Conservation (phyloP, 108 stramenopile genomes). For the Cylindrotheca closterium region DNA sequence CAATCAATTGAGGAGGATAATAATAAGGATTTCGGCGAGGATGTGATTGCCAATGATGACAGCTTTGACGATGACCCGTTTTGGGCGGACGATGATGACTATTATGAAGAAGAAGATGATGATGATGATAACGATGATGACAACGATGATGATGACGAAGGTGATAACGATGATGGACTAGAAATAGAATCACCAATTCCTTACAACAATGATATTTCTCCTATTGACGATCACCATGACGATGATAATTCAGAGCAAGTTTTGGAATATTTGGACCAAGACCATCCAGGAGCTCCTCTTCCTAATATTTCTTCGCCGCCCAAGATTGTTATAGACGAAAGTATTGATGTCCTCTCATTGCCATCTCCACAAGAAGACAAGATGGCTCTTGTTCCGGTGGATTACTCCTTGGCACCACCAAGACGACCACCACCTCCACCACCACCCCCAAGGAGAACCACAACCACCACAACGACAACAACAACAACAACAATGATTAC, state of each 20-base stretch:
- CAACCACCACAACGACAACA: neutral
- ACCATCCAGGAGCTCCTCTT: neutral
- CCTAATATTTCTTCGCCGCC: neutral
- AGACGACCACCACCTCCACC: conserved; percentile 1
- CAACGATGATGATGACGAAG: too few species aligned
- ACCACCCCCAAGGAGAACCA: neutral
- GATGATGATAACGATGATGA: too few species aligned
- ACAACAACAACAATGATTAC: neutral
- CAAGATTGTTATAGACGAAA: conserved; percentile 2
- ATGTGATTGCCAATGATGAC: too few species aligned
- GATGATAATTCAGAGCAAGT: neutral
- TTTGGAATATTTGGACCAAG: neutral
- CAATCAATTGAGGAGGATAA: too few species aligned
- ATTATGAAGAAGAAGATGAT: too few species aligned
- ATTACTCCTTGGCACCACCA: neutral
- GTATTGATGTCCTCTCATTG: neutral
- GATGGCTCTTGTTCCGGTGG: neutral
- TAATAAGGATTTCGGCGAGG: too few species aligned
- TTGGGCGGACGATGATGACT: too few species aligned
- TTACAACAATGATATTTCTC: too few species aligned
- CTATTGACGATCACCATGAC: neutral
- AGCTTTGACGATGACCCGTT: too few species aligned
- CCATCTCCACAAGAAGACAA: neutral
- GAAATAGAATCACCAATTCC: too few species aligned
- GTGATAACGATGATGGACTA: too few species aligned